A percentile compares a stretch with the other conserved stretches of the same genome.
These are phyloP conservation scores for Boletus rubropictus DNA, from an alignment of 768 basidiomycete species.

Conservation along the genomic window DNA sequence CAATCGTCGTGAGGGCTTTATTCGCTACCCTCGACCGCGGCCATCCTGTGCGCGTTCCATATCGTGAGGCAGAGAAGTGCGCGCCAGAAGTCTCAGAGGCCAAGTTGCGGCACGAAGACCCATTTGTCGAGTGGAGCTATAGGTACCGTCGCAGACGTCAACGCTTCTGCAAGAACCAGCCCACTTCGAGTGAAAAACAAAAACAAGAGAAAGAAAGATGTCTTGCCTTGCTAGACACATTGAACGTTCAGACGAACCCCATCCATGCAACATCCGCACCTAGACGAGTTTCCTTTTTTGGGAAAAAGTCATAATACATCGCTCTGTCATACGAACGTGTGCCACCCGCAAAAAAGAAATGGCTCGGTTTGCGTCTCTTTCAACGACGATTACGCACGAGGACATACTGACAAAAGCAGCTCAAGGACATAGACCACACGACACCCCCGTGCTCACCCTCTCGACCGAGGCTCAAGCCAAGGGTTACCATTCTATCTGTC, in stretches of 20 bases:
- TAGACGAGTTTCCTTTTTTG: slow-evolving; percentile 19
- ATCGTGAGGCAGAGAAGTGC: slow-evolving; percentile 19
- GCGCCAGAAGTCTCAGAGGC: slow-evolving; percentile 12
- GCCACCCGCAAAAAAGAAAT: slow-evolving; percentile 13
- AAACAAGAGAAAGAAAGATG: neutral
- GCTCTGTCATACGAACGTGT: slow-evolving; percentile 9
- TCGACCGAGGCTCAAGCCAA: slow-evolving; percentile 49
- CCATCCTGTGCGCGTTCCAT: slow-evolving; percentile 29
- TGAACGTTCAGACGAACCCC: too few species aligned
- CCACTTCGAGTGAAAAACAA: slow-evolving; percentile 5
- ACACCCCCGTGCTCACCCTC: slow-evolving; percentile 48
- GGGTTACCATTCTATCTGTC: slow-evolving; percentile 69
- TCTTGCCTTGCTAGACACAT: too few species aligned
- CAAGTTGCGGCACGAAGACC: too few species aligned
- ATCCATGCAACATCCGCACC: slow-evolving; percentile 18
- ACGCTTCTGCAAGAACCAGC: slow-evolving; percentile 2
- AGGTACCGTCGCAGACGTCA: slow-evolving; percentile 2
- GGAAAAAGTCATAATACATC: neutral
- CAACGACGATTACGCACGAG: slow-evolving; percentile 26
- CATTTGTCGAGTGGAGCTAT: slow-evolving; percentile 20
- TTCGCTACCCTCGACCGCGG: slow-evolving; percentile 26
- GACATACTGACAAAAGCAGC: slow-evolving; percentile 35
- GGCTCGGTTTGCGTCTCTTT: slow-evolving; percentile 28
- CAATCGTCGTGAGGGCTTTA: slow-evolving; percentile 15
- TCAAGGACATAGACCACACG: slow-evolving; percentile 22